Base-by-base conservation (phyloP, 2,329 filamentous ascomycete species). In the Immersiporthe knoxdaviesiana region DNA sequence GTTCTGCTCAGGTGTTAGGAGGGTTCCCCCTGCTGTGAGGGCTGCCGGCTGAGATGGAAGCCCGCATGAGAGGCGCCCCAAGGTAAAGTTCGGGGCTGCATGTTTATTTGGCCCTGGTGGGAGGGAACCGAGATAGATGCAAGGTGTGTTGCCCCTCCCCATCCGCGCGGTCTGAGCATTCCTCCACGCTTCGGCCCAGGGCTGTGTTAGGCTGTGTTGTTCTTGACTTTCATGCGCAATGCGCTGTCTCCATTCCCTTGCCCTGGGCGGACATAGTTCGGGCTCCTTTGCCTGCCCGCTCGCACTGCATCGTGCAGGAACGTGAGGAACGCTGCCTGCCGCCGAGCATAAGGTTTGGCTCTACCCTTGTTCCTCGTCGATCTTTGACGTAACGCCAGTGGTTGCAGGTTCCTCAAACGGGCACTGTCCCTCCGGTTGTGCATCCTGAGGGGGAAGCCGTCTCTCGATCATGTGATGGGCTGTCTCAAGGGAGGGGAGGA, bases 321-420 rank as follows among this genome's bases (percentile, higher is more conserved):
- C 21, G 44, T 47, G 44, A 47, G 21, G 30, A 10, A 11, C 1
- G 16, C 8, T 64, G 62, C 63, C 63, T 65, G 63, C 63, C 63
- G 63, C 30, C 11, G 18, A 56, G 18, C n/a, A 54, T 65, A 65
- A 65, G 63, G 63, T 65, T 65, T 56, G 16, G 2, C 47, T 41
- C 35, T 35, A 35, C 35, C 52, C 63, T 41, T 56, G 63, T 35
- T 35, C 32, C 10, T 12, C 12, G 35, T 41, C 63, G 63, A 65
- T 65, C 63, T 56, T 56, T 65, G 63, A 56, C 27, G 63, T 37
- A 35, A 30, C 32, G 39, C 27, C 7, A 8, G 41, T 24, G n/a
- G 61, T 27, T 47, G 61, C 41, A 50, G 59, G 35, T n/a, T n/a
- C 39, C 59, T 4, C 21, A 30, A 18, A 59, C 56, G 18, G 56